Percentiles rank a stretch among this genome's conserved stretches.
These are phyloP conservation scores for Diaporthe vaccinii DNA, from an alignment of 2,329 filamentous ascomycete species.

Conservation along the genomic window DNA sequence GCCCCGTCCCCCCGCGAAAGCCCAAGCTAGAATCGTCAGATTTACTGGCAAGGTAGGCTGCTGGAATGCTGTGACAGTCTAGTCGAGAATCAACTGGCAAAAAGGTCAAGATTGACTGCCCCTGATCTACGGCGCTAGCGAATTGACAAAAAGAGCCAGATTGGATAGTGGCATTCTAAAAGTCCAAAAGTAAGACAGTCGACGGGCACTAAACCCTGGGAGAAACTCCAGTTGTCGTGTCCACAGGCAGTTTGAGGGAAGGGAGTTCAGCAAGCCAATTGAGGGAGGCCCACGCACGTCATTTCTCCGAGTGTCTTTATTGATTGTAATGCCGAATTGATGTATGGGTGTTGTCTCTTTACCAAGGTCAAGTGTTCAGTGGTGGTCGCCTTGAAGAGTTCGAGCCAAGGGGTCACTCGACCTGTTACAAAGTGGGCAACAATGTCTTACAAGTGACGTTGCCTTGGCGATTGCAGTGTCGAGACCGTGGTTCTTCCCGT, in stretches of 20 bases:
- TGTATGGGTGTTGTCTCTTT: neutral
- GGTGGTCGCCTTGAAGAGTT: rapidly evolving
- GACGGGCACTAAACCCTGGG: neutral
- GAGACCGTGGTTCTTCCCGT: neutral
- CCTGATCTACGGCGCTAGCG: neutral
- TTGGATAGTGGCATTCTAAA: neutral
- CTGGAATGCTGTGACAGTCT: constrained; percentile 2
- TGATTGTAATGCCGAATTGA: neutral
- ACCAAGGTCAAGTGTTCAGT: no score
- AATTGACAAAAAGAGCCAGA: neutral
- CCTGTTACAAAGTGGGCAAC: neutral
- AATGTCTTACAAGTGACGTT: neutral
- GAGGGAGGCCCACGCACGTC: no score
- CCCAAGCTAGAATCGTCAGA: neutral
- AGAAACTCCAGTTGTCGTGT: neutral
- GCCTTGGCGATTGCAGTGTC: no score
- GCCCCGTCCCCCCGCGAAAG: neutral
- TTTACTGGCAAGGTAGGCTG: neutral
- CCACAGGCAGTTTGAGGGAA: neutral
- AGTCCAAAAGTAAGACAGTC: neutral
- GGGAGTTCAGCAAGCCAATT: neutral
- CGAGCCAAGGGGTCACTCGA: neutral
- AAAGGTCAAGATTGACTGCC: neutral
- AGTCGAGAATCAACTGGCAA: neutral
- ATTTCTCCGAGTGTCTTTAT: no score